Evolutionary conservation across 805 yeast species (phyloP).

Genomic region (Lipomyces starkeyi): DNA sequence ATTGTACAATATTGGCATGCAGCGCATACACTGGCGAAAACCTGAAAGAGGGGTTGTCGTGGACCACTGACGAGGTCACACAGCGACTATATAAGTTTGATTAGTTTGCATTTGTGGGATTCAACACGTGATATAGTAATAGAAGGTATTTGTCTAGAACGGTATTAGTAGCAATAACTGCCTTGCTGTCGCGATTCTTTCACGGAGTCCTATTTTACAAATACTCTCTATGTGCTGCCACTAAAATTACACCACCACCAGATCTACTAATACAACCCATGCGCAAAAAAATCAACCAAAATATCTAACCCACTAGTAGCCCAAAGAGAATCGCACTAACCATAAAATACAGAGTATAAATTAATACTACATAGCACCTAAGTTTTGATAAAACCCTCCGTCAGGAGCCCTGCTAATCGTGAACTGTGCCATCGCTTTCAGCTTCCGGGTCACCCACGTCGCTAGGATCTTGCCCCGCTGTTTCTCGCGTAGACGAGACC

Average conservation of each 20-base stretch:
- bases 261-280: neutral
- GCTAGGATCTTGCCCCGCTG: constrained; percentile 74
- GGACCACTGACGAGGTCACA: constrained; percentile 52
- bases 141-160: neutral
- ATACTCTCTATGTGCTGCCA: neutral
- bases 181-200: neutral
- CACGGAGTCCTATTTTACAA: neutral
- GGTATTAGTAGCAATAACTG: neutral
- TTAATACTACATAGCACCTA: neutral
- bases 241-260: neutral
- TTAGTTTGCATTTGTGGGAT: constrained; percentile 2
- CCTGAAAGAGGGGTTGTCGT: constrained; percentile 51
- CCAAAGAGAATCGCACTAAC: no score
- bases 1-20: constrained; percentile 53
- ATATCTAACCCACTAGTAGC: neutral
- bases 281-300: neutral
- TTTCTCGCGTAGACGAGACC: constrained; percentile 73
- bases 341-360: neutral
- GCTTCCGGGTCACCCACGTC: constrained; percentile 58
- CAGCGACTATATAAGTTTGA: constrained; percentile 46
- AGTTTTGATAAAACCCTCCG: neutral
- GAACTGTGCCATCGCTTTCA: constrained; percentile 44
- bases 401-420: constrained; percentile 22
- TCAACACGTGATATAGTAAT: neutral
- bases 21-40: constrained; percentile 57